Evolutionary conservation across 179 eudicot genomes (phyloP).

Genomic region (Gypsophila paniculata): DNA sequence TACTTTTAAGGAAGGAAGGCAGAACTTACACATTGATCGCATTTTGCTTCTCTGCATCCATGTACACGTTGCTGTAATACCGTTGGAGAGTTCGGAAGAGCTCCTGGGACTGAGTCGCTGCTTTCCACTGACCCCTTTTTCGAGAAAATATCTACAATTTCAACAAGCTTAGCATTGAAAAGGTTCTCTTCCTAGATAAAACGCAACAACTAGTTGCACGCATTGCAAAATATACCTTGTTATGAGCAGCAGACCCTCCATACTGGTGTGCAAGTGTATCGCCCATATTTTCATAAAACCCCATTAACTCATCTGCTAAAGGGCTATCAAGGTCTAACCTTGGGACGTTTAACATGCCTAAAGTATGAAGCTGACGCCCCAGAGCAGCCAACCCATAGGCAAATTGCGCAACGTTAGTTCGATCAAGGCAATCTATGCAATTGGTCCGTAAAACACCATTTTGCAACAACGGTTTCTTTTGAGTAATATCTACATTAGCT

Average conservation of each 20-base stretch:
- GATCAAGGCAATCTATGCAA: conserved; percentile 92
- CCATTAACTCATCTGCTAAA: conserved; percentile 69
- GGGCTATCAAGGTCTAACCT: conserved; percentile 65
- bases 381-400: conserved; percentile 86
- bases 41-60: conserved; percentile 79
- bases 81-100: conserved; percentile 79
- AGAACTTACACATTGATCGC: conserved; percentile 69
- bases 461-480: conserved; percentile 54
- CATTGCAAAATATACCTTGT: conserved; percentile 62
- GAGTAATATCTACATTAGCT: conserved; percentile 30
- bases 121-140: conserved; percentile 83
- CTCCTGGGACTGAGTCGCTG: conserved; percentile 81
- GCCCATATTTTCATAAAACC: conserved; percentile 83
- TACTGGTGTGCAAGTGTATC: conserved; percentile 92
- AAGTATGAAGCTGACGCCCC: conserved; percentile 67
- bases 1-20: not conserved
- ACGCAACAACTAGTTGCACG: no score
- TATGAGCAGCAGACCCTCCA: conserved; percentile 99
- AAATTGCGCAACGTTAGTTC: conserved; percentile 95
- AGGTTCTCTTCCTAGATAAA: no score
- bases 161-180: no score
- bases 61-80: conserved; percentile 74
- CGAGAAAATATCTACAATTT: conserved; percentile 59
- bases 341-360: conserved; percentile 49
- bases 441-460: conserved; percentile 83